phyloP scores from a whole-genome alignment of 1,139 yeast genomes.

The Candida sanyaensis region DNA sequence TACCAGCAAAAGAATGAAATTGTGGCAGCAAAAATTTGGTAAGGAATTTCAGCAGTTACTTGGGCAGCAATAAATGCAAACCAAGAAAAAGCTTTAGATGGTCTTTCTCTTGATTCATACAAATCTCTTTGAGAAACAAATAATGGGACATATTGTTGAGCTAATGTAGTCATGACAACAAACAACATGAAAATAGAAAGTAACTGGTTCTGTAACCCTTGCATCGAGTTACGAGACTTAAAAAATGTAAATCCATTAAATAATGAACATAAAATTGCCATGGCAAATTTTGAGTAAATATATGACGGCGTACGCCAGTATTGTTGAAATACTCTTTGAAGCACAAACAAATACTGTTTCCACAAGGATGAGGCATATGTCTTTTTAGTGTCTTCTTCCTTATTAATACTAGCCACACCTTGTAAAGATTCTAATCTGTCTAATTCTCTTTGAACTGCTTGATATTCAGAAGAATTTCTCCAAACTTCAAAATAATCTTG shows the following conservation, averaged over 20 bases:
- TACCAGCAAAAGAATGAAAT: constrained; percentile 73
- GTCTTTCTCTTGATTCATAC: constrained; percentile 40
- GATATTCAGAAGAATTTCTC: constrained; percentile 31
- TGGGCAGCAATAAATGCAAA: constrained; percentile 53
- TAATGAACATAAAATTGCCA: constrained; percentile 40
- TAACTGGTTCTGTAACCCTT: constrained; percentile 52
- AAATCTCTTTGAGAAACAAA: constrained; percentile 35
- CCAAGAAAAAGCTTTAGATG: constrained; percentile 33
- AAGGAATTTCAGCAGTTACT: constrained; percentile 72
- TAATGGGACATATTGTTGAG: constrained; percentile 50
- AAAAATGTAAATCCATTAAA: constrained; percentile 50
- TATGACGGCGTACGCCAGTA: constrained; percentile 48
- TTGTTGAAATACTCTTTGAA: constrained; percentile 30
- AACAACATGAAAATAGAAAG: constrained; percentile 58
- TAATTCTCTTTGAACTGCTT: constrained; percentile 17
- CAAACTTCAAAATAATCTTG: constrained; percentile 37
- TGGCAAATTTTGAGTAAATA: constrained; percentile 39
- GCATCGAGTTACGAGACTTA: constrained; percentile 28
- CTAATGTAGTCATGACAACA: constrained; percentile 48
- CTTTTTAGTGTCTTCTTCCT: constrained; percentile 20
- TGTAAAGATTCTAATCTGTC: constrained; percentile 3
- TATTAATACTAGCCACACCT: neutral
- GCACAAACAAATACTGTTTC: constrained; percentile 24
- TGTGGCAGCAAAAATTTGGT: constrained; percentile 68
- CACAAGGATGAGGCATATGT: constrained; percentile 24